phyloP scores from a whole-genome alignment of 2,329 filamentous ascomycete species.

The Cladosporium oxysporum region DNA sequence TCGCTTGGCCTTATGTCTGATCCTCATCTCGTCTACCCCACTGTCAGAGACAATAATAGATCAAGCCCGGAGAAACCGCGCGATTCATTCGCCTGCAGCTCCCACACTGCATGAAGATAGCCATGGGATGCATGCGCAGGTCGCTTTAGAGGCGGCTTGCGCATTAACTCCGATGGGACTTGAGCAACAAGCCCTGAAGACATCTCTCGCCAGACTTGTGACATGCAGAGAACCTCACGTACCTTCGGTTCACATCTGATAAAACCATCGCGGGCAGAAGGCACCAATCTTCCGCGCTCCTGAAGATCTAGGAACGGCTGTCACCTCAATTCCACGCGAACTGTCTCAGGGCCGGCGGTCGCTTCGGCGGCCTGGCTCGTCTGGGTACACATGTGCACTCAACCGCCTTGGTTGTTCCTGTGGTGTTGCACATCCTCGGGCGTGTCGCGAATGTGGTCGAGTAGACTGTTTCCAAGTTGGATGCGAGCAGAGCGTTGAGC shows the following conservation, averaged over 20 bases:
- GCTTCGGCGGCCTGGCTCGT: neutral
- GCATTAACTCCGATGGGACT: neutral
- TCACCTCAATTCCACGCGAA: constrained; percentile 11
- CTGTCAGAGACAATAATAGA: constrained; percentile 14
- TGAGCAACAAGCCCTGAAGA: neutral
- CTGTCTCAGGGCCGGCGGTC: neutral
- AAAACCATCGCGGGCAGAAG: neutral
- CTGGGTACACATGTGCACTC: constrained; percentile 15
- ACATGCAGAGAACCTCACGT: neutral
- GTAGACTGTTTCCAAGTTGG: neutral
- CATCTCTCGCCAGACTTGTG: neutral
- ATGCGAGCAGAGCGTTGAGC: constrained; percentile 11
- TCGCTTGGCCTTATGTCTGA: constrained; percentile 13
- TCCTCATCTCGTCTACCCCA: constrained; percentile 15
- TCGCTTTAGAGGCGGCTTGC: neutral
- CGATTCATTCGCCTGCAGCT: constrained; percentile 4
- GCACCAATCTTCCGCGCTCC: neutral
- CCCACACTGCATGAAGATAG: constrained; percentile 9
- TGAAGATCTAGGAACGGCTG: constrained; percentile 2
- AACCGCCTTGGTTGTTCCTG: neutral
- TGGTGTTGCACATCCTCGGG: constrained; percentile 3
- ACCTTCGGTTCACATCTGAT: neutral
- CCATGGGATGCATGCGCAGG: constrained; percentile 14
- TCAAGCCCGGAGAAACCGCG: constrained; percentile 13
- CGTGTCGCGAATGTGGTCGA: neutral